Evolutionary conservation across 352 stramenopile species (phyloP), one percentile per base, ranked within the genome.

Genomic region (Phytophthora ohioensis): DNA sequence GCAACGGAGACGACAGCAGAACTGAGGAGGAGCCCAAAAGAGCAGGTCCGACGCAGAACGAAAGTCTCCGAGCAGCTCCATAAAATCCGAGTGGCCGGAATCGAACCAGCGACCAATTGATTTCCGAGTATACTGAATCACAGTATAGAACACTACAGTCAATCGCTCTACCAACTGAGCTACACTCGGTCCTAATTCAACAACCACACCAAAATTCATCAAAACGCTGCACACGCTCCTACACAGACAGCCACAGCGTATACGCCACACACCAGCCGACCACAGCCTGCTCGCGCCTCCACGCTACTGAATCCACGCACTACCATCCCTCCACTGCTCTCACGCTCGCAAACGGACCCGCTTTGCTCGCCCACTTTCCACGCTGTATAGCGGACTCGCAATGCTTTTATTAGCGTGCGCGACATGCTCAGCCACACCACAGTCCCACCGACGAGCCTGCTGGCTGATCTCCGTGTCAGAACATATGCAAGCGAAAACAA

Each of bases 101-200:
- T 43, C 38, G 38, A 43, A 43, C 38, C 38, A 43, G 38, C 38
- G 38, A 43, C 38, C 38, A 43, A 43, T 43, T 43, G 38, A 43
- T 43, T 43, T 43, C 38, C 38, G 4, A 43, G 38, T 43, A 43
- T 43, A 43, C 38, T 43, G 38, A 43, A 43, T 13, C 38, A 43
- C 38, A 43, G 38, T 43, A 43, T 43, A 43, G 38, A 43, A 43
- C 38, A 43, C 38, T 43, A 43, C 38, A 43, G 38, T 43, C 38
- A 43, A 43, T 43, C 38, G 38, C 38, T 43, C 38, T 43, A 43
- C 38, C 38, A 43, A 43, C 38, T 43, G 38, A 43, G 38, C 38
- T 43, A 43, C 38, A 43, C 38, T 43, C 38, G 38, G 38, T 43
- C 38, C 38, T 43, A 43, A 43, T 9, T 43, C 38, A 43, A 43